A percentile compares a stretch with the other conserved stretches of the same genome.
These are phyloP conservation scores for Russula sp. DNA, from an alignment of 768 basidiomycete genomes.

Conservation along the genomic window DNA sequence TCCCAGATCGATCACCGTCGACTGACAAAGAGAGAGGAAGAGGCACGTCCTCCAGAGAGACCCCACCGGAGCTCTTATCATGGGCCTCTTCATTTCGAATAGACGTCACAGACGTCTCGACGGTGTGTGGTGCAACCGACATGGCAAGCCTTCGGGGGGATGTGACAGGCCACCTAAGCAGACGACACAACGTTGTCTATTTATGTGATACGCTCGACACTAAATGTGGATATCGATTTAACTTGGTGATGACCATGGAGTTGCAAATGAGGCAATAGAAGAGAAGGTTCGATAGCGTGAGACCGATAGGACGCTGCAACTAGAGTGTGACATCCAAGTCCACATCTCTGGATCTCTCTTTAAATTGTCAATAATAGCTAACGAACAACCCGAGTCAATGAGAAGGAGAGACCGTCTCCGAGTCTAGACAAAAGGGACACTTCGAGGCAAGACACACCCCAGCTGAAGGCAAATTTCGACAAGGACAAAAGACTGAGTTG, in stretches of 20 bases:
- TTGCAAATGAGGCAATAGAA: background rate
- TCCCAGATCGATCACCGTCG: constrained; percentile 11
- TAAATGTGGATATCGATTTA: background rate
- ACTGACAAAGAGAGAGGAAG: constrained; percentile 15
- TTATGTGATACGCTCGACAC: background rate
- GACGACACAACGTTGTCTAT: background rate
- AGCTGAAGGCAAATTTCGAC: too few relatives aligned
- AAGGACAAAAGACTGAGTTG: too few relatives aligned
- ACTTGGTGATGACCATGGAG: background rate
- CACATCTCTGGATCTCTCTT: background rate
- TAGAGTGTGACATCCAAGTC: background rate
- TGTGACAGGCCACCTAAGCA: background rate
- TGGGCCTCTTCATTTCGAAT: constrained; percentile 11
- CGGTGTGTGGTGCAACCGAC: background rate
- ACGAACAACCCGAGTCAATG: background rate
- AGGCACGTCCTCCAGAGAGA: constrained; percentile 19
- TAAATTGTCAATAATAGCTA: background rate
- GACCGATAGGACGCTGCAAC: background rate
- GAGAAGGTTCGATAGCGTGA: background rate
- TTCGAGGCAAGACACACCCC: background rate
- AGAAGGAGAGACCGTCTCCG: background rate
- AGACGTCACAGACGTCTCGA: constrained; percentile 3
- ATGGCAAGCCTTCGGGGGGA: background rate
- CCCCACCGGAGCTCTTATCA: constrained; percentile 21
- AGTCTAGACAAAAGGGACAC: background rate